phyloP scores from a whole-genome alignment of 78 protist genomes.

The Andalucia godoyi region DNA sequence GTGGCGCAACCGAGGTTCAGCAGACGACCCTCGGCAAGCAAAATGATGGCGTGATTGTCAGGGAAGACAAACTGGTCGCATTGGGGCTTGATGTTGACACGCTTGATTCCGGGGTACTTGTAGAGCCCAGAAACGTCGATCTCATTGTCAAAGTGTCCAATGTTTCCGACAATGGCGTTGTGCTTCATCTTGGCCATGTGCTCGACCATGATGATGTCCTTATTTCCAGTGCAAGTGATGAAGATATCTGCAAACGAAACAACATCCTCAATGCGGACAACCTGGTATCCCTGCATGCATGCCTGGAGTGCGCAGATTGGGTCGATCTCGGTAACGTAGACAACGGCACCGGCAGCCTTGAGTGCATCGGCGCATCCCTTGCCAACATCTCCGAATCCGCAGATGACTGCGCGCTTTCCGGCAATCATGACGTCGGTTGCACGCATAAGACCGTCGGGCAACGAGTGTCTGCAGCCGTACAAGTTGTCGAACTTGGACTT shows the following conservation, averaged over 20 bases:
- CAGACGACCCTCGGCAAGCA: slow-evolving; percentile 97
- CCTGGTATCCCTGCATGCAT: slow-evolving; percentile 93
- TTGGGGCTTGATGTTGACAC: slow-evolving; percentile 92
- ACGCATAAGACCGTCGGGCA: slow-evolving; percentile 96
- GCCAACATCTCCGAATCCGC: slow-evolving; percentile 99
- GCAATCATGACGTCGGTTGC: slow-evolving; percentile 98
- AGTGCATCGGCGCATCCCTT: slow-evolving; percentile 94
- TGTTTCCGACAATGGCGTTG: slow-evolving; percentile 98
- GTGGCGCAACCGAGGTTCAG: slow-evolving; percentile 99
- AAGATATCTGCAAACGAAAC: slow-evolving; percentile 70
- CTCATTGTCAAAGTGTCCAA: slow-evolving; percentile 99
- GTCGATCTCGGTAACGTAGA: slow-evolving; percentile 95
- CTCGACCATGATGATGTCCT: slow-evolving; percentile 73
- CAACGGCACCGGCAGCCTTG: slow-evolving; percentile 79
- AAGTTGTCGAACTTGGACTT: slow-evolving; percentile 99
- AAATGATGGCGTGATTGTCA: slow-evolving; percentile 79
- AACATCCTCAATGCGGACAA: slow-evolving; percentile 80
- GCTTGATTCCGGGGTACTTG: slow-evolving; percentile 43
- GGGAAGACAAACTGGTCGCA: slow-evolving; percentile 83
- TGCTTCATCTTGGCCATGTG: slow-evolving; percentile 91
- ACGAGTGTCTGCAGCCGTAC: slow-evolving; percentile 97
- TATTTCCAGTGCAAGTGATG: slow-evolving; percentile 97
- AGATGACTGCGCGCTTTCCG: slow-evolving; percentile 89
- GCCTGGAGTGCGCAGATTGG: slow-evolving; percentile 99
- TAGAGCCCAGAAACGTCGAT: slow-evolving; percentile 87